Base-by-base conservation (phyloP, 2,329 filamentous ascomycete genomes). In the Rutstroemia sp. region DNA sequence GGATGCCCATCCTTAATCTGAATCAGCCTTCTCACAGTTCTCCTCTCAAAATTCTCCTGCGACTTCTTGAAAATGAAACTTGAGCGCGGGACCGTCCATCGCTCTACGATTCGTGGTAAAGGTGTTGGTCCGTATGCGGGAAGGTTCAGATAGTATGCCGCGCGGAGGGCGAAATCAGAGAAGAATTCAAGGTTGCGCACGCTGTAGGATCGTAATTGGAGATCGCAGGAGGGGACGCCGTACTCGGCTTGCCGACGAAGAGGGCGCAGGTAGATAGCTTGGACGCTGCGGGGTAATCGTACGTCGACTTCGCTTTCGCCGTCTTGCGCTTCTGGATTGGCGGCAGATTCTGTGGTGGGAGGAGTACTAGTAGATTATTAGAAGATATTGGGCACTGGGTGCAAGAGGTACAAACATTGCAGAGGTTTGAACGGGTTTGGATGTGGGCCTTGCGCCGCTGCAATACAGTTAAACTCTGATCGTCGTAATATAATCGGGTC, bases 21-120 rank as follows among this genome's bases (percentile, higher is more conserved):
- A 52, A 99, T 91, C 66, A 96, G 72, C 14, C 94, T 79, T 54
- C 92, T 82, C 66, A 92, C 73, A 1, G 94, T 99, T 59, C 94
- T 86, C 54, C 94, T 81, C 76, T 97, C 92, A 68, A 95, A 99
- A 73, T 99, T 99, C 75, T 99, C 94, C 73, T 99, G 92, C 39
- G 84, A 87, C 75, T 99, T 99, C 76, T 97, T 99, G 78, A 90
- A 89, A 63, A 96, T 89, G 76, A 99, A 99, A 71, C 89, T 88
- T 68, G 83, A 83, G 67, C 84, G 82, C 9, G 91, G 90, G 2
- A 97, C 91, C 0, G 94, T 97, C 94, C 94, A 99, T 66, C 92
- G 83, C 76, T 99, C 89, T 16, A 82, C 88, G 62, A 92, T 90
- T 57, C 87, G 84, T 1, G 94, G 94, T 17, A 99, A 77, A 10